Evolutionary conservation across 495 filamentous ascomycete species (phyloP), one percentile per base, ranked within the genome.

Genomic region (Aspergillus conjunctus): DNA sequence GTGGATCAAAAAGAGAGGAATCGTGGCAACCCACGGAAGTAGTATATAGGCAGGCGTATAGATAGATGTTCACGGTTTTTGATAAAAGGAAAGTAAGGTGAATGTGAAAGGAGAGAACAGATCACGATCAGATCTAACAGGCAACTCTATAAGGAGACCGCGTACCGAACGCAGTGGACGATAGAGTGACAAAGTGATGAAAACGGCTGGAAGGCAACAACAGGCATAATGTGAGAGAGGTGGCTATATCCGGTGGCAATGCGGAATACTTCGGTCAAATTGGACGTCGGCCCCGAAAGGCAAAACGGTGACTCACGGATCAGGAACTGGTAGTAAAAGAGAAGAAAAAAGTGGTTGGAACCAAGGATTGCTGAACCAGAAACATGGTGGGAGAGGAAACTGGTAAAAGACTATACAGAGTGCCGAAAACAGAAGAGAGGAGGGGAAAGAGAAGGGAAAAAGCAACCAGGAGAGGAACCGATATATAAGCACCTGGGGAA

Each of bases 381-480:
- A 52, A 44, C 57, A 59, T 59, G 56, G 14, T 44, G 5, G 37
- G 56, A 52, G 48, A 15, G 20, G 15, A 34, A 18, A 11, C 39
- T 14, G 30, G 31, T 14, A 51, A 58, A 51, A 26, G 2, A 30
- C 57, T 22, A 53, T 53, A 54, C 57, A 50, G 54, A 22, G 5
- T 21, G 15, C 55, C 33, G 20, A 39, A 43, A 45, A 39, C 4
- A 48, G 55, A 45, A 31, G 30, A 41, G 31, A 51, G 26, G 20
- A 30, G 26, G 20, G 12, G 15, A 8, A 51, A 21, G 30, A 51
- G 20, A 32, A 51, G 11, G 26, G 48, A 17, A 51, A 32, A 30
- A 32, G 15, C 7, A 4, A 51, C 14, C 30, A 32, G 21, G 30
- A 32, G 7, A 51, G 30, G 26, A 51, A 32, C 20, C 17, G 10